phyloP scores from a whole-genome alignment of 1,284 basidiomycete species.

The Ceratobasidium sp. region DNA sequence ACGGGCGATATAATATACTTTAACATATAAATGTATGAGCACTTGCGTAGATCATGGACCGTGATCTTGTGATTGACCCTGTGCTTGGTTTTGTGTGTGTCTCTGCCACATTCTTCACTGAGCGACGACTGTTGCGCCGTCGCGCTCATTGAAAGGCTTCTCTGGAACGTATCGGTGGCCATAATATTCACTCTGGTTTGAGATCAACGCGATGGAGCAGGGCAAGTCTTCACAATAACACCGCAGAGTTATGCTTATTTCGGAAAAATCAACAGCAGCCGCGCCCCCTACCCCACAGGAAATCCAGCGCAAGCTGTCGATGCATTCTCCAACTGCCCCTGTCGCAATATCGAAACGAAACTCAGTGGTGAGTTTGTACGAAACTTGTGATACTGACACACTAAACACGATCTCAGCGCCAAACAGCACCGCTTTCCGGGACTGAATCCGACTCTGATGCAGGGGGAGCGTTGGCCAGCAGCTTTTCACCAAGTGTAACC shows the following conservation, averaged over 20 bases:
- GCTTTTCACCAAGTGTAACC: conserved; percentile 26
- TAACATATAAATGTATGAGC: background rate
- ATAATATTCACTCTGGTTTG: background rate
- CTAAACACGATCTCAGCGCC: conserved; percentile 3
- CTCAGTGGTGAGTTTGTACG: conserved; percentile 17
- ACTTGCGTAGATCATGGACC: conserved; percentile 17
- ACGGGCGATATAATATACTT: too few species aligned
- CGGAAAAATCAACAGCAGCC: conserved; percentile 48
- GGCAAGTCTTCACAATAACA: background rate
- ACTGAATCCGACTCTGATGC: conserved; percentile 87
- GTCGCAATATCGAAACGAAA: conserved; percentile 38
- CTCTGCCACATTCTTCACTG: background rate
- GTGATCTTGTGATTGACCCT: background rate
- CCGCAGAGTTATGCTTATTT: background rate
- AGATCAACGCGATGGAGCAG: conserved; percentile 22
- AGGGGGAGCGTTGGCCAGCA: conserved; percentile 60
- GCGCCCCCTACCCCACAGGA: conserved; percentile 84
- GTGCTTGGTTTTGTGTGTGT: conserved; percentile 6
- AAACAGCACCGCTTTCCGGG: conserved; percentile 56
- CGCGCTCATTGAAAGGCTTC: background rate
- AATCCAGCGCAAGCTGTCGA: conserved; percentile 84
- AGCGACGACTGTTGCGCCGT: conserved; percentile 15
- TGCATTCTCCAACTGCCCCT: conserved; percentile 54
- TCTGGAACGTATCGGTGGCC: background rate
- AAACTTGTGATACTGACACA: background rate